Conservation (phyloP, 768 basidiomycete genomes). For the Floccularia luteovirens region DNA sequence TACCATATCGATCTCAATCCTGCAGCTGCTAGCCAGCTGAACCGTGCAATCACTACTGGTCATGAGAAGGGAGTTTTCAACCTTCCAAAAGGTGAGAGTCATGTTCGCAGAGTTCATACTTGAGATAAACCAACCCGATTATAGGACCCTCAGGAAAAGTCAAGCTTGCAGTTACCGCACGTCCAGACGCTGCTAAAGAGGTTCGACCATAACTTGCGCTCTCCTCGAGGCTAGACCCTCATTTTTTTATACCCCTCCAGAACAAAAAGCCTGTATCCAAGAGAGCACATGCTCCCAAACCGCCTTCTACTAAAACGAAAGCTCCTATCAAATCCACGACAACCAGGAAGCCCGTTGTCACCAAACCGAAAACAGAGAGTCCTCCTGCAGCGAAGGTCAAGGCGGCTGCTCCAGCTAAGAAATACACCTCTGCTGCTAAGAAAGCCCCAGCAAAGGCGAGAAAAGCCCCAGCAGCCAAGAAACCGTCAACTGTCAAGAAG, state of each 20-base stretch:
- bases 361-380: constrained; percentile 6
- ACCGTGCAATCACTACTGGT: constrained; percentile 64
- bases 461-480: constrained; percentile 11
- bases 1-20: constrained; percentile 76
- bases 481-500: constrained; percentile 15
- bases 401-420: constrained; percentile 19
- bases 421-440: constrained; percentile 18
- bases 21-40: constrained; percentile 68
- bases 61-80: constrained; percentile 40
- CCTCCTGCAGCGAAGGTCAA: constrained; percentile 6
- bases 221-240: constrained; percentile 3
- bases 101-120: constrained; percentile 3
- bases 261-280: constrained; percentile 37
- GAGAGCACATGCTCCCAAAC: constrained; percentile 20
- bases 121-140: constrained; percentile 2
- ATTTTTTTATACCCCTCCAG: constrained; percentile 17
- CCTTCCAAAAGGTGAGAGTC: constrained; percentile 38
- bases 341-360: constrained; percentile 8
- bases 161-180: constrained; percentile 64
- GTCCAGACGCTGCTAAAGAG: constrained; percentile 49
- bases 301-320: constrained; percentile 13
- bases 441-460: constrained; percentile 17
- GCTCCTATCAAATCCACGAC: constrained; percentile 15
- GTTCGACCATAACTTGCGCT: constrained; percentile 13
- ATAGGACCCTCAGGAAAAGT: constrained; percentile 33